Base-by-base conservation (phyloP, 2,329 filamentous ascomycete genomes). In the Teratosphaeria gauchensis region DNA sequence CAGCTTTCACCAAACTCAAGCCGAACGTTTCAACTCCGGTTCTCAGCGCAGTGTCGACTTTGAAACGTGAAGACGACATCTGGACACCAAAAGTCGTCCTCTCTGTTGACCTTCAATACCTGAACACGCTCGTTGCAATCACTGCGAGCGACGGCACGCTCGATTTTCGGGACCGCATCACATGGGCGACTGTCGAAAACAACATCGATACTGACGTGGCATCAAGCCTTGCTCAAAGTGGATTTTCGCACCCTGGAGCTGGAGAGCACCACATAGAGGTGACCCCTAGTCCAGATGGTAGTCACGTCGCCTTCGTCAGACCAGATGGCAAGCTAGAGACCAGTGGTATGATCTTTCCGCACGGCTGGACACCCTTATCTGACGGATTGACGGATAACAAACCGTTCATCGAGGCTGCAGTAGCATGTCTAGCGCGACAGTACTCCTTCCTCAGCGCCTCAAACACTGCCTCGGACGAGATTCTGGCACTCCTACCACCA, bases 121-220 rank as follows among this genome's bases (percentile, higher is more conserved):
- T 87, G 60, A 87, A 88, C 54, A 90, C 84, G 59, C 79, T 88
- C 1, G 63, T 96, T 2, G 85, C 87, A 32, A 78, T 96, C 59
- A 81, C 82, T 30, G 89, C 89, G 65, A 88, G 88, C 61, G 91
- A 96, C 69, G 89, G 92, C 11, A 87, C 85, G 0, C 78, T 95
- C 3, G 86, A 94, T 65, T 89, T 92, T 72, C 84, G 89, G 58
- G 88, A 95, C 68, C 83, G 90, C 11, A 79, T 82, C 54, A 88
- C 84, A 0, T 87, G 95, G 81, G 80, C 86, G 56, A 56, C 62
- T 8, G 77, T 92, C 0, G 85, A 83, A 62, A 80, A 82, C 4
- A 82, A 87, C 58, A 79, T 81, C 31, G 86, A 88, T 65, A 74
- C 83, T 7, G 81, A 84, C 51, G 84, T 78, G 53, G 83, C 95